A percentile compares a stretch with the other conserved stretches of the same genome.
These are phyloP conservation scores for Funneliformis geosporum DNA, from an alignment of 192 early-diverging fungal genomes.

Conservation along the genomic window DNA sequence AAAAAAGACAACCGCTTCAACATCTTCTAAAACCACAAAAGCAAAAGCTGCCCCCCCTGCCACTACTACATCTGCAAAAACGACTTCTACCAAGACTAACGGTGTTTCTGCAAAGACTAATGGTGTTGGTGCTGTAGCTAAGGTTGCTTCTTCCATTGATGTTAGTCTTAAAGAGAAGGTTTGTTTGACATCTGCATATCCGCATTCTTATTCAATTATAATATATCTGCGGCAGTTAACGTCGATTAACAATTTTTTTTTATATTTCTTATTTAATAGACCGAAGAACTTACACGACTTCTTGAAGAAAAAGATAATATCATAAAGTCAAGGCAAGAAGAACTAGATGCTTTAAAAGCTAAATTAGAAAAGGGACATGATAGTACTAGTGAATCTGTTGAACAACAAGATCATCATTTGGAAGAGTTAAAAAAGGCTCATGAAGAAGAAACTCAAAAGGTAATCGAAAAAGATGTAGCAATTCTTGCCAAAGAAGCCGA, in stretches of 20 bases:
- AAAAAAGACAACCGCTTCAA: neutral
- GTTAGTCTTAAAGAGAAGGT: conserved; percentile 30
- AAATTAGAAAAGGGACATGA: conserved; percentile 9
- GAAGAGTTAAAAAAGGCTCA: conserved; percentile 27
- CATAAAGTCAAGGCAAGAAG: conserved; percentile 11
- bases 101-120: neutral
- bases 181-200: neutral
- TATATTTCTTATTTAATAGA: conserved; percentile 5
- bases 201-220: neutral
- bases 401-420: neutral
- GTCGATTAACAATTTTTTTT: no score
- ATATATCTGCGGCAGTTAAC: no score
- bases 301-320: conserved; percentile 29
- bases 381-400: neutral
- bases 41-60: neutral
- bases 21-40: neutral
- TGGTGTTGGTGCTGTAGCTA: neutral
- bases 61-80: neutral
- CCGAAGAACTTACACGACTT: conserved; percentile 14
- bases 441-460: conserved; percentile 21
- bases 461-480: conserved; percentile 20
- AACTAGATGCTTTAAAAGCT: conserved; percentile 21
- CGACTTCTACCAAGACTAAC: neutral
- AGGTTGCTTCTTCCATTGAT: neutral
- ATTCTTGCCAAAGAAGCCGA: conserved; percentile 17